phyloP scores from a whole-genome alignment of 2,329 filamentous ascomycete genomes.

The Pseudogymnoascus sp. region DNA sequence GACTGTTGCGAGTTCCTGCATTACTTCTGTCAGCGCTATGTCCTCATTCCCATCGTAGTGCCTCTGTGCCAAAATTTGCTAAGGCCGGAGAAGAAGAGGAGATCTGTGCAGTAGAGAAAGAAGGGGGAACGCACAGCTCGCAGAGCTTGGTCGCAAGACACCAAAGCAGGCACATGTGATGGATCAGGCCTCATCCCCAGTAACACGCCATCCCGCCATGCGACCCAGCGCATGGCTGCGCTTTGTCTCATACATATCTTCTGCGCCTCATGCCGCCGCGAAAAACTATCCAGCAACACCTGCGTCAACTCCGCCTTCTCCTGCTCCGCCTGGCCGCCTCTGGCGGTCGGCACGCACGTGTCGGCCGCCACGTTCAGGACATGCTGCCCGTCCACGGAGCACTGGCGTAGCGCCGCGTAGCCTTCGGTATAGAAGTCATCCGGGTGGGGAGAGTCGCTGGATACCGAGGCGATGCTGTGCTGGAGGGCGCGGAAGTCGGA shows the following conservation, averaged over 20 bases:
- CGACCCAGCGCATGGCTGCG: constrained; percentile 51
- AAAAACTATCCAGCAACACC: constrained; percentile 52
- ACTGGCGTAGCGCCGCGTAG: constrained; percentile 54
- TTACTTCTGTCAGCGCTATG: background rate
- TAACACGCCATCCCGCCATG: constrained; percentile 44
- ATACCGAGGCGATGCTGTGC: constrained; percentile 50
- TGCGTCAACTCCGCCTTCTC: constrained; percentile 53
- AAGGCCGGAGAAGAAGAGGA: background rate
- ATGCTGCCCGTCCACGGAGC: constrained; percentile 52
- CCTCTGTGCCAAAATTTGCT: background rate
- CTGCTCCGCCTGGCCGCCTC: constrained; percentile 50
- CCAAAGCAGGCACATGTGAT: constrained; percentile 40
- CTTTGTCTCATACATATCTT: constrained; percentile 56
- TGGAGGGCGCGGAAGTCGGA: constrained; percentile 54
- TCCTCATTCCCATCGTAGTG: background rate
- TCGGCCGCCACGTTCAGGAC: constrained; percentile 57
- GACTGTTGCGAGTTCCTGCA: constrained; percentile 47
- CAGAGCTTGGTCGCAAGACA: constrained; percentile 47
- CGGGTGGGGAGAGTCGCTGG: constrained; percentile 43
- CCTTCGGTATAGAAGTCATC: constrained; percentile 57
- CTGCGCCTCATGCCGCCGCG: constrained; percentile 53
- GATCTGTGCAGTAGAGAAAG: background rate
- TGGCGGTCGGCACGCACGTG: constrained; percentile 45
- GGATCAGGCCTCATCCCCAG: constrained; percentile 41
- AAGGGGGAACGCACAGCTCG: constrained; percentile 39